phyloP scores from a whole-genome alignment of 2,329 filamentous ascomycete genomes.

The Gliomastix tumulicola region DNA sequence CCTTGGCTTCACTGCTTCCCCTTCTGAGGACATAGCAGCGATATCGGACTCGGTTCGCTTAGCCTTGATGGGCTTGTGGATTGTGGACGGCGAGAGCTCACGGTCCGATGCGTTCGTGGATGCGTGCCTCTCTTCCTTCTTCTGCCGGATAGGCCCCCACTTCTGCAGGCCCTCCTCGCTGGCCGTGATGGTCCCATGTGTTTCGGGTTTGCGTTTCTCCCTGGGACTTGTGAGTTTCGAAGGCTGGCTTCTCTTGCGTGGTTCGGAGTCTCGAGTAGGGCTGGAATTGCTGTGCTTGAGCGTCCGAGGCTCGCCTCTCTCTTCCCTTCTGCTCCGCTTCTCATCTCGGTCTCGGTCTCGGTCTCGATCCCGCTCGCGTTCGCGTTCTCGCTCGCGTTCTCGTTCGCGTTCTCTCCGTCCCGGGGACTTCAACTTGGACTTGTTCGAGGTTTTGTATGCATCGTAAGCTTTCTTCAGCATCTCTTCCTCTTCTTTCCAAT shows the following conservation, averaged over 20 bases:
- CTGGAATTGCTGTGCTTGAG: conserved; percentile 42
- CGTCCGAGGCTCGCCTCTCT: conserved; percentile 32
- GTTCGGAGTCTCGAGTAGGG: conserved; percentile 36
- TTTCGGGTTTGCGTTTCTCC: conserved; percentile 39
- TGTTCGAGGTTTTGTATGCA: conserved; percentile 48
- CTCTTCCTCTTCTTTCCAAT: conserved; percentile 84
- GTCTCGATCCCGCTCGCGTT: conserved; percentile 33
- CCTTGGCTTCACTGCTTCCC: conserved; percentile 50
- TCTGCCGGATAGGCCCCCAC: conserved; percentile 44
- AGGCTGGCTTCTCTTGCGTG: conserved; percentile 31
- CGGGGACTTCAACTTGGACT: conserved; percentile 42
- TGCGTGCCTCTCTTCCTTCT: conserved; percentile 45
- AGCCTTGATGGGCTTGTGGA: conserved; percentile 41
- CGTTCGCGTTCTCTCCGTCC: conserved; percentile 31
- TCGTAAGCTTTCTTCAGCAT: conserved; percentile 73
- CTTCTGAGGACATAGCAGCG: conserved; percentile 46
- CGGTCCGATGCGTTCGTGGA: conserved; percentile 43
- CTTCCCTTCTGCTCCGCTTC: conserved; percentile 33
- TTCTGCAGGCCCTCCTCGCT: conserved; percentile 42
- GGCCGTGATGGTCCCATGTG: too few relatives aligned
- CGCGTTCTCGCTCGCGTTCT: conserved; percentile 31
- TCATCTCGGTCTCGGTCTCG: conserved; percentile 32
- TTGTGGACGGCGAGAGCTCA: conserved; percentile 40
- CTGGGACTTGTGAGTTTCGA: conserved; percentile 34
- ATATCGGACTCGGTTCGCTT: conserved; percentile 49